Conservation (phyloP, 1,139 yeast genomes). For the Nakaseomyces kungkrabaensis region DNA sequence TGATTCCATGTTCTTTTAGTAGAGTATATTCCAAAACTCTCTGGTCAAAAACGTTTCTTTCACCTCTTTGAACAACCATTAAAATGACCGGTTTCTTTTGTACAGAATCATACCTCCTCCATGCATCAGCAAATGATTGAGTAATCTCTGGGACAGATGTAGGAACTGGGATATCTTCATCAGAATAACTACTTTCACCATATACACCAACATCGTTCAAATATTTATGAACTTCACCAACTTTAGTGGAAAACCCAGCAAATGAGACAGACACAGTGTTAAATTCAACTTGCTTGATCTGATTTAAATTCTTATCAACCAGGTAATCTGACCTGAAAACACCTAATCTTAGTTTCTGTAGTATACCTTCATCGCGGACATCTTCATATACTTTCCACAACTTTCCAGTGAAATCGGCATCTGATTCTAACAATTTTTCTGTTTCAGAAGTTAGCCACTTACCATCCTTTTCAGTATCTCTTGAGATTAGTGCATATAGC, state of each 20-base stretch:
- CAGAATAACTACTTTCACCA: conserved; percentile 31
- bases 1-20: conserved; percentile 45
- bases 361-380: conserved; percentile 40
- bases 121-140: conserved; percentile 58
- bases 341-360: conserved; percentile 71
- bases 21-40: conserved; percentile 69
- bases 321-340: conserved; percentile 86
- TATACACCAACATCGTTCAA: conserved; percentile 50
- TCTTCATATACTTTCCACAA: conserved; percentile 50
- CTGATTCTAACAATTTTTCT: conserved; percentile 46
- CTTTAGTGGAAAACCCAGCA: conserved; percentile 79
- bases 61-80: conserved; percentile 75
- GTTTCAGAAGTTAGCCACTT: conserved; percentile 56
- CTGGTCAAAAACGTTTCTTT: conserved; percentile 86
- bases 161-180: conserved; percentile 54
- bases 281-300: conserved; percentile 87
- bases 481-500: conserved; percentile 55
- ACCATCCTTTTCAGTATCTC: conserved; percentile 35
- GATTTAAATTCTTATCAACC: conserved; percentile 43
- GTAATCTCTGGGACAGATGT: conserved; percentile 55
- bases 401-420: conserved; percentile 72
- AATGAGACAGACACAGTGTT: conserved; percentile 93
- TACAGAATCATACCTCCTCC: conserved; percentile 41
- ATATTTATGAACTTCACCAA: conserved; percentile 64
- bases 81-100: conserved; percentile 40